A percentile compares a stretch with the other conserved stretches of the same genome.
These are phyloP conservation scores for Phytophthora fragariae DNA, from an alignment of 352 stramenopile genomes.

Conservation along the genomic window DNA sequence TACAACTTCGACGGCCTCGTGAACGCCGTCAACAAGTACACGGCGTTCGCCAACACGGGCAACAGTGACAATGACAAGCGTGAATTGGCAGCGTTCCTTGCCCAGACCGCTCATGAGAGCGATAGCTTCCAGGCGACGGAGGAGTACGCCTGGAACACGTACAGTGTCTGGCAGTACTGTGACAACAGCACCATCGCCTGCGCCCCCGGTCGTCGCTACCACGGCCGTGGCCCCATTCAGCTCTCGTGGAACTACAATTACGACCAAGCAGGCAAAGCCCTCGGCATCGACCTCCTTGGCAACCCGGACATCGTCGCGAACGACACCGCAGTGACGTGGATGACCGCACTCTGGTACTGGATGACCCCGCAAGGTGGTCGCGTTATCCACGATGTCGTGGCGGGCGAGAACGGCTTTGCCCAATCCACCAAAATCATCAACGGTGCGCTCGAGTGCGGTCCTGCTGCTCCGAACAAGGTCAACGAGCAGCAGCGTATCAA, in stretches of 20 bases:
- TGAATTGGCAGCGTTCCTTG: constrained; percentile 55
- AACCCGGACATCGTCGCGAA: constrained; percentile 51
- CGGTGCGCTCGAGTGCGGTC: constrained; percentile 52
- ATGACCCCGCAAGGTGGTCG: constrained; percentile 50
- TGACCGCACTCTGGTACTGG: constrained; percentile 62
- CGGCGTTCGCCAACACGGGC: constrained; percentile 51
- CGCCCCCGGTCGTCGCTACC: constrained; percentile 44
- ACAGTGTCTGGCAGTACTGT: constrained; percentile 53
- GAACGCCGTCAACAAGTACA: constrained; percentile 49
- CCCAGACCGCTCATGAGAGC: constrained; percentile 51
- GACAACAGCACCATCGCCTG: constrained; percentile 46
- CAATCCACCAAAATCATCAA: constrained; percentile 59
- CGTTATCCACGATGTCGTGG: constrained; percentile 55
- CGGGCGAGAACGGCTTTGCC: constrained; percentile 45
- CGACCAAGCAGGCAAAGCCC: constrained; percentile 40
- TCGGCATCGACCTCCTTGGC: constrained; percentile 50
- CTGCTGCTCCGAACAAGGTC: constrained; percentile 35
- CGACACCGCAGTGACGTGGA: constrained; percentile 47
- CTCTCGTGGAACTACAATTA: constrained; percentile 72
- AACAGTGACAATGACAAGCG: constrained; percentile 48
- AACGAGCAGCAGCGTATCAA: constrained; percentile 52
- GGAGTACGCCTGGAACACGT: constrained; percentile 48
- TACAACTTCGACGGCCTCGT: constrained; percentile 56
- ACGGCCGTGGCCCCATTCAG: constrained; percentile 57
- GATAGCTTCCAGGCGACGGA: constrained; percentile 52